These are phyloP conservation scores for Hypoxylon sp. DNA, from an alignment of 2,329 filamentous ascomycete species.

Conservation along the genomic window DNA sequence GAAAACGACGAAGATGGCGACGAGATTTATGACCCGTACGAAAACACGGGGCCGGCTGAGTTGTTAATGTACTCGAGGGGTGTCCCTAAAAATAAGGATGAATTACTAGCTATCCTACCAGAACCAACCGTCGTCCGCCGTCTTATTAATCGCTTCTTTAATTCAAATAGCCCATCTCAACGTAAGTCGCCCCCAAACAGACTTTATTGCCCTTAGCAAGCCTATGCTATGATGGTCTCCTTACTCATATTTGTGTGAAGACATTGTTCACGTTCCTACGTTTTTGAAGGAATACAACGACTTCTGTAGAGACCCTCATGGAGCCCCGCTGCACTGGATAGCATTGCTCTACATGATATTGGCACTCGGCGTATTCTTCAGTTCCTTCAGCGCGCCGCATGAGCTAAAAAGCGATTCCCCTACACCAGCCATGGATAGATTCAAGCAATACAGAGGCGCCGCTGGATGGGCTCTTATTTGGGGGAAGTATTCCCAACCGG, in stretches of 20 bases:
- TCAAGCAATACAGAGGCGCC: slow-evolving; percentile 64
- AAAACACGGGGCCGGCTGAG: slow-evolving; percentile 58
- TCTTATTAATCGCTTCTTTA: slow-evolving; percentile 68
- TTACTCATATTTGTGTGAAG: slow-evolving; percentile 53
- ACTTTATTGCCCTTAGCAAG: neutral
- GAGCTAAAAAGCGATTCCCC: slow-evolving; percentile 61
- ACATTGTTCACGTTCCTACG: slow-evolving; percentile 67
- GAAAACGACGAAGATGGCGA: slow-evolving; percentile 58
- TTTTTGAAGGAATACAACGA: slow-evolving; percentile 66
- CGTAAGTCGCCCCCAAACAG: slow-evolving; percentile 55
- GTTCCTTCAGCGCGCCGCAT: slow-evolving; percentile 60
- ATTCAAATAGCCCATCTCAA: slow-evolving; percentile 66
- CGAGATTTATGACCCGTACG: slow-evolving; percentile 52
- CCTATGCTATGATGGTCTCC: neutral
- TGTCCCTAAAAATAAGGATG: slow-evolving; percentile 59
- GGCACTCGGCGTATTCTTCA: slow-evolving; percentile 62
- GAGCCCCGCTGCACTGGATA: slow-evolving; percentile 62
- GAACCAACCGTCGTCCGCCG: slow-evolving; percentile 63
- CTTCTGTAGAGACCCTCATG: slow-evolving; percentile 64
- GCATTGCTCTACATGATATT: slow-evolving; percentile 66
- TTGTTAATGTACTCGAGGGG: slow-evolving; percentile 60
- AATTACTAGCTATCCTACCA: slow-evolving; percentile 65
- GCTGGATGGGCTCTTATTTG: slow-evolving; percentile 67
- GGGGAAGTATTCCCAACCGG: slow-evolving; percentile 67
- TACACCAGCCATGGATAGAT: slow-evolving; percentile 60